Conservation (phyloP, 495 filamentous ascomycete genomes). For the Bryoglossum gracile region DNA sequence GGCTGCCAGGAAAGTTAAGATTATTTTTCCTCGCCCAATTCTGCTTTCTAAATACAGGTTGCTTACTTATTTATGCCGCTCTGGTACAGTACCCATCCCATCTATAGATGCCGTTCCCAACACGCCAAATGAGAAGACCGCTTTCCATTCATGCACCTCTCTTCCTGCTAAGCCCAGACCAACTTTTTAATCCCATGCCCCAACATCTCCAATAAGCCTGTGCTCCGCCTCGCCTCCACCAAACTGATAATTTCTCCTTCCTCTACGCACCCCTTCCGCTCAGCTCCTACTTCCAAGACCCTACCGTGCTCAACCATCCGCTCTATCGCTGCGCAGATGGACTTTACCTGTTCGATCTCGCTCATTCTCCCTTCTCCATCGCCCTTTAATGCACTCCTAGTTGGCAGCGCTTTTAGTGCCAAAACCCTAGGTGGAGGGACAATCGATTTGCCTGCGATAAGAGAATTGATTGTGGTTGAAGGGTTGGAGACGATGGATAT, state of each 20-base stretch:
- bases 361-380: conserved; percentile 38
- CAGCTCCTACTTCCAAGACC: conserved; percentile 26
- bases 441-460: conserved; percentile 21
- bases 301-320: conserved; percentile 20
- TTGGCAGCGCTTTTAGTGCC: conserved; percentile 55
- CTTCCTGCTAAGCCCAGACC: conserved; percentile 79
- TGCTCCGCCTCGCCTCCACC: conserved; percentile 79
- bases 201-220: conserved; percentile 76
- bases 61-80: too few relatives aligned
- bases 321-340: conserved; percentile 53
- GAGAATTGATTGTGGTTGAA: conserved; percentile 4
- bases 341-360: conserved; percentile 62
- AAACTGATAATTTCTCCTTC: conserved; percentile 72
- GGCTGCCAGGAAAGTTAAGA: too few relatives aligned
- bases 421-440: conserved; percentile 20
- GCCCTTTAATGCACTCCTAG: conserved; percentile 38
- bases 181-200: conserved; percentile 84
- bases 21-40: too few relatives aligned
- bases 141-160: too few relatives aligned
- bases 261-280: conserved; percentile 45
- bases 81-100: too few relatives aligned
- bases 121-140: too few relatives aligned
- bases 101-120: too few relatives aligned
- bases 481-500: conserved; percentile 12
- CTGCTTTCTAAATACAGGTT: too few relatives aligned